Percentiles rank a stretch among this genome's conserved stretches.
Evolutionary conservation across 257 asterid species (phyloP).

Genomic region (Gynochthodes officinalis): DNA sequence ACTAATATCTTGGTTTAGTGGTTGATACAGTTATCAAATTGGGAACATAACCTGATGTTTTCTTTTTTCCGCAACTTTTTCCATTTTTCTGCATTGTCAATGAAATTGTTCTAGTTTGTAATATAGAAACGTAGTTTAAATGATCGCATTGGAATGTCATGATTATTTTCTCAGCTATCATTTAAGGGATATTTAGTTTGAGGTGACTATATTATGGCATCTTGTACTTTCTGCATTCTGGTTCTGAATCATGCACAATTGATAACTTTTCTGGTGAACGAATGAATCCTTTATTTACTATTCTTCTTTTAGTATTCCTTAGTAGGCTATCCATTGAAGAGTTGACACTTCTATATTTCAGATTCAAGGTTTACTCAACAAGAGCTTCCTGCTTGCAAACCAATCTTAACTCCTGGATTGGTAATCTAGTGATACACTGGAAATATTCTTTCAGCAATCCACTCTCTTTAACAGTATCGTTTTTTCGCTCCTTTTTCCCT

Average conservation of each 20-base stretch:
- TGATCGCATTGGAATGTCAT: background rate
- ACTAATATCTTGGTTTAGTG: background rate
- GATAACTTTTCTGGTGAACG: background rate
- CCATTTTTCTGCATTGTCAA: background rate
- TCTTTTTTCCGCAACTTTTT: background rate
- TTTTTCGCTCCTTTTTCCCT: background rate
- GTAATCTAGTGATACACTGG: slow-evolving; percentile 27
- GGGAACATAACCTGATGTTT: no score
- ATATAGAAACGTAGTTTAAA: background rate
- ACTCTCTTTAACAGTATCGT: background rate
- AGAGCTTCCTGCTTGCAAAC: slow-evolving; percentile 98
- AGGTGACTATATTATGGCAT: background rate
- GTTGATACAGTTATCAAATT: background rate
- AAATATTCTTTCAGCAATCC: background rate
- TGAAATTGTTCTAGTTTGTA: background rate
- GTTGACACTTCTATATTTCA: slow-evolving; percentile 24
- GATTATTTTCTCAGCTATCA: background rate
- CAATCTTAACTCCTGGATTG: slow-evolving; percentile 83
- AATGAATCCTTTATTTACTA: background rate
- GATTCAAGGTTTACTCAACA: slow-evolving; percentile 96
- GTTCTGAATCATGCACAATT: background rate
- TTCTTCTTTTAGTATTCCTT: background rate
- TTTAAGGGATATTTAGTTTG: background rate
- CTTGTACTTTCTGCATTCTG: background rate
- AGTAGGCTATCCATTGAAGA: background rate